phyloP scores from a whole-genome alignment of 2,329 filamentous ascomycete genomes.

The Scytalidium lignicola region DNA sequence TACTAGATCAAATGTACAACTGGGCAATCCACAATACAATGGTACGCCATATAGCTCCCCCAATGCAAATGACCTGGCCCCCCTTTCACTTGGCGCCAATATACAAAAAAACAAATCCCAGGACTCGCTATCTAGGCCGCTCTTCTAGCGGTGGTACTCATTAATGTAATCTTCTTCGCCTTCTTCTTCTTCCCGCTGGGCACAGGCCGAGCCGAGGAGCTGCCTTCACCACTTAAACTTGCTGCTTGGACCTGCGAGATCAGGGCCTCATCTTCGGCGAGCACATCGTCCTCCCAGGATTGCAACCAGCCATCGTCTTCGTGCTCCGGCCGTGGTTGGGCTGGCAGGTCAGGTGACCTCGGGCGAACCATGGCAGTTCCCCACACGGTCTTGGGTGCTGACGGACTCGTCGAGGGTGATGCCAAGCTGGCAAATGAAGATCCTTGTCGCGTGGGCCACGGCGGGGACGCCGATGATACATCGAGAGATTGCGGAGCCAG shows the following conservation, averaged over 20 bases:
- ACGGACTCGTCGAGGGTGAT: slow-evolving; percentile 76
- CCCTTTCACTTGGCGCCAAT: not conserved
- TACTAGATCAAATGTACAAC: too few relatives aligned
- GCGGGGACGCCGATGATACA: slow-evolving; percentile 40
- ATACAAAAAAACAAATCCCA: not conserved
- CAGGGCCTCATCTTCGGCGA: slow-evolving; percentile 56
- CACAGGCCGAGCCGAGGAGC: slow-evolving; percentile 8
- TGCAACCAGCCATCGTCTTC: slow-evolving; percentile 80
- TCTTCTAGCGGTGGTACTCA: slow-evolving; percentile 52
- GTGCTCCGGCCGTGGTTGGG: slow-evolving; percentile 14
- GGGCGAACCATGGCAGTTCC: slow-evolving; percentile 68
- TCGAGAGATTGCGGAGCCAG: slow-evolving; percentile 45
- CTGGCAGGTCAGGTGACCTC: slow-evolving; percentile 49
- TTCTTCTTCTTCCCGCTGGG: slow-evolving; percentile 58
- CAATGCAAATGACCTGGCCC: not conserved
- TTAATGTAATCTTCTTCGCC: slow-evolving; percentile 67
- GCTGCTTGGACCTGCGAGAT: slow-evolving; percentile 54
- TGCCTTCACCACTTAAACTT: slow-evolving; percentile 31
- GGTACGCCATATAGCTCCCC: too few relatives aligned
- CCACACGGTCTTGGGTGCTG: slow-evolving; percentile 78
- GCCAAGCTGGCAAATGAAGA: slow-evolving; percentile 64
- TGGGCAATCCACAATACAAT: too few relatives aligned
- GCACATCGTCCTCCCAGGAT: slow-evolving; percentile 73
- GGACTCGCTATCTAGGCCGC: slow-evolving; percentile 25
- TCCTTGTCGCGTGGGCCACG: slow-evolving; percentile 50